phyloP scores from a whole-genome alignment of 805 yeast genomes.

The Limtongia smithiae region DNA sequence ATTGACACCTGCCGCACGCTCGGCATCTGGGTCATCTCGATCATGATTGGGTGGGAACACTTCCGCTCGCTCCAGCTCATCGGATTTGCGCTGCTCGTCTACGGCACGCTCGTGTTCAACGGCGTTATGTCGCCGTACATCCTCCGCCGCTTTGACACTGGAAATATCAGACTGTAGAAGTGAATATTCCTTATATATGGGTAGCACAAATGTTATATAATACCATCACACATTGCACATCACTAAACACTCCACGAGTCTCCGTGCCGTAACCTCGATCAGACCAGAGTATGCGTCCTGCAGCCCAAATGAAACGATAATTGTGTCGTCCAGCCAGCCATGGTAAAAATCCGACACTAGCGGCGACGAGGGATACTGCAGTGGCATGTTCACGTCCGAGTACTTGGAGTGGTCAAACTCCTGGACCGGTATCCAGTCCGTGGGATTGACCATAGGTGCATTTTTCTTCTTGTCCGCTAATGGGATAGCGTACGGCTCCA shows the following conservation, averaged over 20 bases:
- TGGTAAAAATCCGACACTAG: constrained; percentile 7
- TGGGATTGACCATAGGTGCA: too few relatives aligned
- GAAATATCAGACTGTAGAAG: constrained; percentile 6
- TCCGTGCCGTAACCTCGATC: constrained; percentile 8
- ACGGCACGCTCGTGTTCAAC: constrained; percentile 72
- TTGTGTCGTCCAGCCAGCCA: constrained; percentile 16
- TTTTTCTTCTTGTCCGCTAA: too few relatives aligned
- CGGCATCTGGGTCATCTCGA: constrained; percentile 69
- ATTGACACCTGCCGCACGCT: constrained; percentile 74
- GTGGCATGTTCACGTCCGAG: too few relatives aligned
- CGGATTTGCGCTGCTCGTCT: constrained; percentile 62
- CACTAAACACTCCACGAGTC: constrained; percentile 12
- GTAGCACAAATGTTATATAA: too few relatives aligned
- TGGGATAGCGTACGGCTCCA: too few relatives aligned
- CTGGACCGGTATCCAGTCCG: too few relatives aligned
- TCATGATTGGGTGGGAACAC: constrained; percentile 69
- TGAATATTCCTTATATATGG: not conserved
- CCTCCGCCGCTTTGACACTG: not conserved
- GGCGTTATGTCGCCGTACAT: constrained; percentile 37
- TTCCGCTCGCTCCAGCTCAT: constrained; percentile 58
- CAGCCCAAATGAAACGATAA: constrained; percentile 3
- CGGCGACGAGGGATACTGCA: not conserved
- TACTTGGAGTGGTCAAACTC: too few relatives aligned
- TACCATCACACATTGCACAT: not conserved
- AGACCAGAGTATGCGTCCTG: constrained; percentile 6